Evolutionary conservation across 176 grass and related monocot genomes (phyloP).

Genomic region (Aegilops umbellulata): DNA sequence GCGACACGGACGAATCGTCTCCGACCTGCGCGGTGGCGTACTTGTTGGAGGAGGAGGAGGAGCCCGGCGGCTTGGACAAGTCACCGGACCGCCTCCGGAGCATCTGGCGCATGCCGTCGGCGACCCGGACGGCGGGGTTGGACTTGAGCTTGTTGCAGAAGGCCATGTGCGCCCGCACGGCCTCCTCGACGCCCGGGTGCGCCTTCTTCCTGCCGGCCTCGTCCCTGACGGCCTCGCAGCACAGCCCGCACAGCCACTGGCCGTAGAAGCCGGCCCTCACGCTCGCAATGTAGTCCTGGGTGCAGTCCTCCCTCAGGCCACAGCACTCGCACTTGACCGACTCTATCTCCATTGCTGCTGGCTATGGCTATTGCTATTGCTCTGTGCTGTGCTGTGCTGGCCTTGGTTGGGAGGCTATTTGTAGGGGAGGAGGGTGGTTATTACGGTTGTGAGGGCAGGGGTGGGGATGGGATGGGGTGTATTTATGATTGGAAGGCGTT

Average conservation of each 20-base stretch:
- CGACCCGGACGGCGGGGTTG: constrained; percentile 68
- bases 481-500: constrained; percentile 52
- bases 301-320: constrained; percentile 89
- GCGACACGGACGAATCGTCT: constrained; percentile 44
- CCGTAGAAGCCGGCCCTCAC: constrained; percentile 78
- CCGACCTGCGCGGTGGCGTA: constrained; percentile 54
- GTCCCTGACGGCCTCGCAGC: constrained; percentile 85
- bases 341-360: constrained; percentile 74
- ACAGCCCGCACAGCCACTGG: constrained; percentile 88
- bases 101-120: constrained; percentile 84
- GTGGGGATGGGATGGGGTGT: constrained; percentile 24
- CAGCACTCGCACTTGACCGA: constrained; percentile 90
- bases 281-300: constrained; percentile 72
- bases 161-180: constrained; percentile 78
- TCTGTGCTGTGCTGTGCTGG: background rate
- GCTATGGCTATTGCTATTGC: background rate
- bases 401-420: constrained; percentile 43
- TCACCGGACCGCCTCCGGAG: constrained; percentile 69
- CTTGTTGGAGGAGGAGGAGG: constrained; percentile 43
- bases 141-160: constrained; percentile 76
- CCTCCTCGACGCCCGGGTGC: constrained; percentile 66
- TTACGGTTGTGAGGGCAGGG: constrained; percentile 49
- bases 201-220: constrained; percentile 59
- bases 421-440: constrained; percentile 50
- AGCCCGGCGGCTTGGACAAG: constrained; percentile 28